These are phyloP conservation scores for Stentor coeruleus DNA, from an alignment of 73 alveolate species.

Conservation along the genomic window DNA sequence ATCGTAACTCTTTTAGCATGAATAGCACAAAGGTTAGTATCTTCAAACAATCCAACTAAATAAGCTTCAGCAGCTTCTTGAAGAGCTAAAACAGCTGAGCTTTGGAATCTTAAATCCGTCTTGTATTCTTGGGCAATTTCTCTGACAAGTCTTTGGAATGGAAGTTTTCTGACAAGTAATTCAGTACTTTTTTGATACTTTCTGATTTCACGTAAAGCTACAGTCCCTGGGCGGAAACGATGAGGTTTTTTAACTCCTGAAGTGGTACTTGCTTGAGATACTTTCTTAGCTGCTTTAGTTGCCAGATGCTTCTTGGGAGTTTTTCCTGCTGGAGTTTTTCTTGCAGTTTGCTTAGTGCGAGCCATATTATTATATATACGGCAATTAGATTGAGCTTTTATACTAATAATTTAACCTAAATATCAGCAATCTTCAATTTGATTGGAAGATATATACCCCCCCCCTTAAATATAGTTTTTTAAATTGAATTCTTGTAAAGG, in stretches of 20 bases:
- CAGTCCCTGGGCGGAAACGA: constrained; percentile 83
- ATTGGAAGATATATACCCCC: too few species aligned
- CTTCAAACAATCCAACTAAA: constrained; percentile 50
- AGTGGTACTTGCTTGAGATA: constrained; percentile 31
- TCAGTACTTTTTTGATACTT: constrained; percentile 75
- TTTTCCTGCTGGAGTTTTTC: constrained; percentile 74
- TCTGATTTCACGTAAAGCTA: constrained; percentile 80
- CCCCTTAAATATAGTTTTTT: too few species aligned
- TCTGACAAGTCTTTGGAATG: constrained; percentile 75
- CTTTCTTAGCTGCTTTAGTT: constrained; percentile 52
- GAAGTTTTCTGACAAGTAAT: constrained; percentile 69
- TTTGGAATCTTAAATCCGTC: constrained; percentile 64
- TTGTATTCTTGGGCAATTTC: constrained; percentile 63
- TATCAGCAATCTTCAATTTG: too few species aligned
- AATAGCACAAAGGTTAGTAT: constrained; percentile 63
- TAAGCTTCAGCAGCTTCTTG: constrained; percentile 79
- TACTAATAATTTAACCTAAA: too few species aligned
- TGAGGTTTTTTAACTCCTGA: constrained; percentile 74
- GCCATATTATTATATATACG: constrained; percentile 74
- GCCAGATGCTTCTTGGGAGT: constrained; percentile 56
- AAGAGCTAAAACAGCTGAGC: constrained; percentile 59
- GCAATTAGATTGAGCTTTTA: too few species aligned
- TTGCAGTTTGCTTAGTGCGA: constrained; percentile 83
- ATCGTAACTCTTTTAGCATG: constrained; percentile 74
- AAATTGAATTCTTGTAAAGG: too few species aligned